Conservation (phyloP, 345 rosid genomes). For the Ceriops decandra region DNA sequence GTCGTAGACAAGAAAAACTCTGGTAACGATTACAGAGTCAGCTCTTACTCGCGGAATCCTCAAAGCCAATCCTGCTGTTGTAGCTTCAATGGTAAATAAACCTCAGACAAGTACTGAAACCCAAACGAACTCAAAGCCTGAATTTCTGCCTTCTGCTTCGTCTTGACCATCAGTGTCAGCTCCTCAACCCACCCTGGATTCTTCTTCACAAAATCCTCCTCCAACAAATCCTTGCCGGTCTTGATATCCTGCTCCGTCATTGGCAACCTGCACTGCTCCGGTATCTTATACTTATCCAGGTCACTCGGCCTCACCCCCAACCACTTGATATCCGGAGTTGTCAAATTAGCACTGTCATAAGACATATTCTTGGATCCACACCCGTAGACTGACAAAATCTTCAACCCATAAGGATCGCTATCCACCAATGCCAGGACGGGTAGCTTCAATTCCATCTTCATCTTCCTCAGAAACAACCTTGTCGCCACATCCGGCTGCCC, state of each 20-base stretch:
- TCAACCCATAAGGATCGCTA: slow-evolving; percentile 93
- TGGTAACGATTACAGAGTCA: neutral
- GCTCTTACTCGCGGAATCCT: slow-evolving; percentile 12
- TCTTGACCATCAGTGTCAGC: slow-evolving; percentile 91
- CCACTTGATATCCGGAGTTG: slow-evolving; percentile 97
- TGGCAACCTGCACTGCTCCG: slow-evolving; percentile 91
- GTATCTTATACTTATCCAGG: slow-evolving; percentile 82
- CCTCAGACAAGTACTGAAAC: slow-evolving; percentile 94
- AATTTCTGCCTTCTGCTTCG: slow-evolving; percentile 97
- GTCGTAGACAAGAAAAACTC: neutral
- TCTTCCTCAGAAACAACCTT: slow-evolving; percentile 83
- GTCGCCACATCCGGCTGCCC: slow-evolving; percentile 99
- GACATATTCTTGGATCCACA: slow-evolving; percentile 99
- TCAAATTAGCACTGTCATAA: slow-evolving; percentile 87
- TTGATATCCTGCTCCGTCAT: slow-evolving; percentile 99
- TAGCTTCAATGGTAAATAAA: slow-evolving; percentile 91
- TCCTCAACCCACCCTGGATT: slow-evolving; percentile 98
- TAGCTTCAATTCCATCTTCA: slow-evolving; percentile 87
- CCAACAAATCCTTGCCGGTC: slow-evolving; percentile 91
- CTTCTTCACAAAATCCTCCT: slow-evolving; percentile 98
- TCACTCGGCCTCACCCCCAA: slow-evolving; percentile 91
- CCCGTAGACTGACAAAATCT: slow-evolving; percentile 87
- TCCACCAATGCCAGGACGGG: slow-evolving; percentile 95
- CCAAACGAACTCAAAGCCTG: slow-evolving; percentile 96
- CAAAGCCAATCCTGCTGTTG: slow-evolving; percentile 98